phyloP scores from a whole-genome alignment of 768 basidiomycete species.

The Calocybe gangraenosa region DNA sequence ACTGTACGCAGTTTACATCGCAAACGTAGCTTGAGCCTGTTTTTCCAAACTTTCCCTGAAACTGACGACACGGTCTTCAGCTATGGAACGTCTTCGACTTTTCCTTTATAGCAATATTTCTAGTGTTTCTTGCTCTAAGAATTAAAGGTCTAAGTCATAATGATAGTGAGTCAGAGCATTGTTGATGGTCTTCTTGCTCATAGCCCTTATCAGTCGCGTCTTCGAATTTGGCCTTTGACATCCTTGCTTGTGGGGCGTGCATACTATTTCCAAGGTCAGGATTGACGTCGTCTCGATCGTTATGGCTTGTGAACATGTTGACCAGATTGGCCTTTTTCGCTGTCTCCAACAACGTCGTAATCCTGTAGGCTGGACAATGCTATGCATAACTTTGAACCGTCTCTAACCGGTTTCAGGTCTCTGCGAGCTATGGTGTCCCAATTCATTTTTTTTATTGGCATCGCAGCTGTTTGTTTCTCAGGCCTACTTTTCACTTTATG shows the following conservation, averaged over 20 bases:
- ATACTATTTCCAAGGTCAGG: conserved; percentile 77
- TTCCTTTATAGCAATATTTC: conserved; percentile 64
- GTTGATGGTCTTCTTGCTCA: not conserved
- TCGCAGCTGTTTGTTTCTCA: conserved; percentile 78
- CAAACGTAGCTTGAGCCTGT: conserved; percentile 52
- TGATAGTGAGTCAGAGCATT: conserved; percentile 39
- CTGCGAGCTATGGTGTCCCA: conserved; percentile 80
- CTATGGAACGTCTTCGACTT: conserved; percentile 93
- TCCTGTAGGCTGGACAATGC: conserved; percentile 50
- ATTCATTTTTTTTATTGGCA: conserved; percentile 74
- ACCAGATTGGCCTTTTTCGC: conserved; percentile 73
- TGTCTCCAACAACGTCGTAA: conserved; percentile 72
- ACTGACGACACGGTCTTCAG: conserved; percentile 30
- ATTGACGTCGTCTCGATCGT: not conserved
- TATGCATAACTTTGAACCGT: not conserved
- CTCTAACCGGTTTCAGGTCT: conserved; percentile 41
- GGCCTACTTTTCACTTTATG: conserved; percentile 57
- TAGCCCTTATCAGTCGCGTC: conserved; percentile 28
- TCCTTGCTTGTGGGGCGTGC: conserved; percentile 81
- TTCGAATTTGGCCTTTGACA: conserved; percentile 73
- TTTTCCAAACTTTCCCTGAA: not conserved
- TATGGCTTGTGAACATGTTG: not conserved
- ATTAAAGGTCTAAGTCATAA: conserved; percentile 52
- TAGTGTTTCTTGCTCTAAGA: conserved; percentile 63
- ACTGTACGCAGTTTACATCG: conserved; percentile 65